A percentile compares a stretch with the other conserved stretches of the same genome.
Evolutionary conservation across 2,329 filamentous ascomycete genomes (phyloP).

Genomic region (Apiospora marii): DNA sequence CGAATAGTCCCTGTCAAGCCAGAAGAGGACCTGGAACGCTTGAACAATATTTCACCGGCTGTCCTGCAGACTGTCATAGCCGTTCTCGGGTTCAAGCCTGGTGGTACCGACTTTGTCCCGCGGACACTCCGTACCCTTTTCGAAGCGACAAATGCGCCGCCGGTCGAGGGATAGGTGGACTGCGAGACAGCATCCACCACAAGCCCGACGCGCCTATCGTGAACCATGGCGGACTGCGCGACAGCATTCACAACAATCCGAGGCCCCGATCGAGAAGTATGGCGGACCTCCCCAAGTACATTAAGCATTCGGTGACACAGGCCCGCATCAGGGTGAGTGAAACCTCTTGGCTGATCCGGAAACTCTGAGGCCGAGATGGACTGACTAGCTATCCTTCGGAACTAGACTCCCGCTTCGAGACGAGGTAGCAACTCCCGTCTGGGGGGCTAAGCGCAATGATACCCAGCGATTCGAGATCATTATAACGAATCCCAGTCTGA

Average conservation of each 20-base stretch:
- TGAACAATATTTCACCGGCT: neutral
- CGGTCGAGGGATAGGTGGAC: neutral
- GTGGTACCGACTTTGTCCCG: neutral
- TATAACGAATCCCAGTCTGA: too few relatives aligned
- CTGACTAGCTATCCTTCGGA: neutral
- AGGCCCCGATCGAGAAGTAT: too few relatives aligned
- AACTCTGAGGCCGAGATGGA: neutral
- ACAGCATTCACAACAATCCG: too few relatives aligned
- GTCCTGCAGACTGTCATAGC: neutral
- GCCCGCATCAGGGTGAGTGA: neutral
- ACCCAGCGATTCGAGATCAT: too few relatives aligned
- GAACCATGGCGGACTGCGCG: too few relatives aligned
- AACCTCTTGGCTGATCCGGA: neutral
- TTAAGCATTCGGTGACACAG: neutral
- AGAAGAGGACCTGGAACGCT: constrained; percentile 1
- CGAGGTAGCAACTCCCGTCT: neutral
- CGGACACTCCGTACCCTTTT: neutral
- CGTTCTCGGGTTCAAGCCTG: constrained; percentile 6
- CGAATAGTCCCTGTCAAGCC: constrained; percentile 5
- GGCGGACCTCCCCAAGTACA: neutral
- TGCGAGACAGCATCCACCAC: neutral
- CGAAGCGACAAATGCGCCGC: neutral
- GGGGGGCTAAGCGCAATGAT: too few relatives aligned
- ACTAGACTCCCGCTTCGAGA: neutral
- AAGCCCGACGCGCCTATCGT: neutral